These are phyloP conservation scores for Penicillium antarcticum DNA, from an alignment of 495 filamentous ascomycete genomes.

Conservation along the genomic window DNA sequence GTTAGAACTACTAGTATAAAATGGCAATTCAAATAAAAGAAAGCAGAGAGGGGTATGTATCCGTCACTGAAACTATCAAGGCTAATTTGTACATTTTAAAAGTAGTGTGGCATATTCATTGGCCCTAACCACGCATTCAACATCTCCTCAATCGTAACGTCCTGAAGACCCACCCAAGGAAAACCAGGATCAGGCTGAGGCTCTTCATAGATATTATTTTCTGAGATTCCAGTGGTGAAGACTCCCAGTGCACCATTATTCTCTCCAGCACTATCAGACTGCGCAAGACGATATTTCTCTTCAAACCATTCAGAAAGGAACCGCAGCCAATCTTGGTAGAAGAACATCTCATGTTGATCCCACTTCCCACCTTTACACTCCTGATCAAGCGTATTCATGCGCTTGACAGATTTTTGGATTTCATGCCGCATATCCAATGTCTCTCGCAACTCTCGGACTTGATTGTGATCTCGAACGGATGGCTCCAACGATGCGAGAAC, in stretches of 20 bases:
- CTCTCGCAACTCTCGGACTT: background rate
- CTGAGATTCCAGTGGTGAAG: slow-evolving; percentile 7
- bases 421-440: slow-evolving; percentile 4
- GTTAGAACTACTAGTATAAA: slow-evolving; percentile 8
- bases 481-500: slow-evolving; percentile 13
- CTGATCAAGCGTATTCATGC: slow-evolving; percentile 6
- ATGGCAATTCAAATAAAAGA: slow-evolving; percentile 7
- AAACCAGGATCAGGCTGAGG: slow-evolving; percentile 4
- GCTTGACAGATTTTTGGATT: background rate
- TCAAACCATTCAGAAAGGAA: slow-evolving; percentile 13
- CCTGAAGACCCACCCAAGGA: slow-evolving; percentile 12
- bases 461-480: slow-evolving; percentile 5
- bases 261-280: slow-evolving; percentile 5
- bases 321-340: slow-evolving; percentile 9
- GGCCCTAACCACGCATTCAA: slow-evolving; percentile 11
- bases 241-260: slow-evolving; percentile 5
- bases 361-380: slow-evolving; percentile 8
- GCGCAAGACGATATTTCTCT: slow-evolving; percentile 11
- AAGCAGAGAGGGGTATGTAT: background rate
- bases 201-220: slow-evolving; percentile 2
- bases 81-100: background rate
- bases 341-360: slow-evolving; percentile 5
- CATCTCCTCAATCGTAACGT: slow-evolving; percentile 15
- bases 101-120: slow-evolving; percentile 3
- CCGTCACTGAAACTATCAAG: no score